These are phyloP conservation scores for Aegilops speltoides DNA, from an alignment of 176 grass and related monocot species.

Conservation along the genomic window DNA sequence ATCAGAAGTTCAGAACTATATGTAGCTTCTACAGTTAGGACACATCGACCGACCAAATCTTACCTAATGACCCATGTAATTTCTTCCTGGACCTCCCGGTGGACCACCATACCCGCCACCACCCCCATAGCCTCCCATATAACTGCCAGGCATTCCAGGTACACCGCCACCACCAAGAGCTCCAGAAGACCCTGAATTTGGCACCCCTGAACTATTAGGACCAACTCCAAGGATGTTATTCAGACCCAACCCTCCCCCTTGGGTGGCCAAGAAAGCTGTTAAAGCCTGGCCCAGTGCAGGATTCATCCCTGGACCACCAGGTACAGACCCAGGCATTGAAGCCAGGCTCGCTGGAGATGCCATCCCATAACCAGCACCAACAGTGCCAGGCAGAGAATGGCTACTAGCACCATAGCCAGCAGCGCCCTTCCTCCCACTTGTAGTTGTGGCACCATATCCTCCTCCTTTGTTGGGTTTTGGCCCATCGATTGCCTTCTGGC, in stretches of 20 bases:
- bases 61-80: conserved; percentile 97
- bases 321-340: conserved; percentile 45
- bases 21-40: conserved; percentile 8
- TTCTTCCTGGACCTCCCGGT: conserved; percentile 70
- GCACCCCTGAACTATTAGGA: conserved; percentile 34
- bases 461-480: conserved; percentile 61
- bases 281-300: conserved; percentile 88
- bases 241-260: conserved; percentile 62
- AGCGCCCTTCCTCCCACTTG: conserved; percentile 28
- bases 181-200: conserved; percentile 42
- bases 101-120: conserved; percentile 78
- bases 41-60: conserved; percentile 37
- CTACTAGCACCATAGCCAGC: conserved; percentile 55
- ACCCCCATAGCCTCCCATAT: conserved; percentile 63
- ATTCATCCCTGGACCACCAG: conserved; percentile 63
- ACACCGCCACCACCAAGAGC: conserved; percentile 48
- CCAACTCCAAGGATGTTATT: conserved; percentile 57
- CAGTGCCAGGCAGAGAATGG: conserved; percentile 46
- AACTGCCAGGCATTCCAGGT: conserved; percentile 51
- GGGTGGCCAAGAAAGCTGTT: conserved; percentile 74
- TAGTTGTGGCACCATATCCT: conserved; percentile 40
- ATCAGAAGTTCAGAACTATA: conserved; percentile 27
- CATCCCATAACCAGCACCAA: conserved; percentile 58
- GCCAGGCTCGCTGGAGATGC: conserved; percentile 50
- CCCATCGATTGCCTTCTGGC: conserved; percentile 96